Evolutionary conservation across 768 basidiomycete genomes (phyloP).

Genomic region (Scleroderma bovista): DNA sequence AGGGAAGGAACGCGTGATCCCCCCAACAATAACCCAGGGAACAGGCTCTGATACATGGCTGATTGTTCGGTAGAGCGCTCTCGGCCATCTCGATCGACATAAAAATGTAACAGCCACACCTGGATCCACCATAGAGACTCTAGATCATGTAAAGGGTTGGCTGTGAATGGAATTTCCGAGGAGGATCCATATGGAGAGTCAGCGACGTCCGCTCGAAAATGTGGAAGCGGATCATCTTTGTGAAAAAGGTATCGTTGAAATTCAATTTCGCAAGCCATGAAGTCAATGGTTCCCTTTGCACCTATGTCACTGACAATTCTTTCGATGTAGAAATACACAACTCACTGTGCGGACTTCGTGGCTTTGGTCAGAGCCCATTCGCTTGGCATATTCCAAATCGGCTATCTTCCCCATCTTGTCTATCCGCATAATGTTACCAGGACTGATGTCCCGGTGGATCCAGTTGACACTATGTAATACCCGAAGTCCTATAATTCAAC

Average conservation of each 20-base stretch:
- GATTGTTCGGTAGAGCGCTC: not conserved
- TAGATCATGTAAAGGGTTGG: not conserved
- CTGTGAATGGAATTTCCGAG: not conserved
- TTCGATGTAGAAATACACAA: not conserved
- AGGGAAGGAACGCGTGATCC: too few relatives aligned
- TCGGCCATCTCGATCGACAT: not conserved
- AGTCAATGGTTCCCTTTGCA: not conserved
- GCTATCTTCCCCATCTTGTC: constrained; percentile 1
- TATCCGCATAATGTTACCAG: constrained; percentile 9
- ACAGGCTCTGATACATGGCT: not conserved
- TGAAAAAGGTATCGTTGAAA: not conserved
- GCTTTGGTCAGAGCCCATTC: not conserved
- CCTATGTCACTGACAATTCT: not conserved
- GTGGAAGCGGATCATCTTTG: too few relatives aligned
- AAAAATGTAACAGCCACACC: not conserved
- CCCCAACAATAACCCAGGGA: not conserved
- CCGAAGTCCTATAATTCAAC: constrained; percentile 1
- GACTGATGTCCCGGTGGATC: constrained; percentile 15
- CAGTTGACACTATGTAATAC: constrained; percentile 6
- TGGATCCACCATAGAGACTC: not conserved
- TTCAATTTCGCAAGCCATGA: not conserved
- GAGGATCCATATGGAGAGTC: not conserved
- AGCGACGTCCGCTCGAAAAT: too few relatives aligned
- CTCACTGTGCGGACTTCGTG: not conserved
- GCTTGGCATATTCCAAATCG: constrained; percentile 12